Conservation (phyloP, 2,329 filamentous ascomycete genomes). For the Stachybotrys elegans region DNA sequence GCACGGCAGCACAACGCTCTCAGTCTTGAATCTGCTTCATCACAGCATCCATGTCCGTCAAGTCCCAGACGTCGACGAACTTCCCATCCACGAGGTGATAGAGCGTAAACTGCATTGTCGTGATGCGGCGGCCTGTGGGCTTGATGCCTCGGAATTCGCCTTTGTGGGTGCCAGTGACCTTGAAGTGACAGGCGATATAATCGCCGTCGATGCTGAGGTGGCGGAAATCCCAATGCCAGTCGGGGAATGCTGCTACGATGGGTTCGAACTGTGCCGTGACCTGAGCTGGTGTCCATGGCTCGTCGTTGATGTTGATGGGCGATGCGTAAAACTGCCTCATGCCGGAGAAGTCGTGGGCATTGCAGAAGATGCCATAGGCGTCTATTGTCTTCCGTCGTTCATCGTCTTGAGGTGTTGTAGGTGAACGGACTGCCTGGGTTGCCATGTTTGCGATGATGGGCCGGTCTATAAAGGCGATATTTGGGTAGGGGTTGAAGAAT, state of each 20-base stretch:
- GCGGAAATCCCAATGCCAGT: constrained; percentile 8
- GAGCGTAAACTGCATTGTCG: constrained; percentile 2
- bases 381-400: neutral
- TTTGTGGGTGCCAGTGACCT: constrained; percentile 6
- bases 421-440: neutral
- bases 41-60: constrained; percentile 3
- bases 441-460: too few species aligned
- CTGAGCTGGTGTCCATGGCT: constrained; percentile 1
- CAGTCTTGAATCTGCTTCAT: constrained; percentile 3
- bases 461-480: too few species aligned
- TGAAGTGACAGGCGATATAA: constrained; percentile 5
- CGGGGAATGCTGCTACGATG: constrained; percentile 5
- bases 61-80: constrained; percentile 7
- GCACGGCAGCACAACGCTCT: too few species aligned
- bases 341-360: constrained; percentile 5
- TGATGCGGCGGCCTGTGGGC: constrained; percentile 4
- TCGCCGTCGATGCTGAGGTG: constrained; percentile 4
- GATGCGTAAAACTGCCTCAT: constrained; percentile 7
- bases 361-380: constrained; percentile 4
- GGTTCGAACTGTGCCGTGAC: constrained; percentile 7
- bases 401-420: neutral
- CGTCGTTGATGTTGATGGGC: constrained; percentile 8
- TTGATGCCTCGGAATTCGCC: constrained; percentile 4
- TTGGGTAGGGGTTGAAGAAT: too few species aligned
- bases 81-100: constrained; percentile 6